Percentiles rank a stretch among this genome's conserved stretches.
Conservation (phyloP, 1,284 basidiomycete genomes). For the Leccinum solheimii region DNA sequence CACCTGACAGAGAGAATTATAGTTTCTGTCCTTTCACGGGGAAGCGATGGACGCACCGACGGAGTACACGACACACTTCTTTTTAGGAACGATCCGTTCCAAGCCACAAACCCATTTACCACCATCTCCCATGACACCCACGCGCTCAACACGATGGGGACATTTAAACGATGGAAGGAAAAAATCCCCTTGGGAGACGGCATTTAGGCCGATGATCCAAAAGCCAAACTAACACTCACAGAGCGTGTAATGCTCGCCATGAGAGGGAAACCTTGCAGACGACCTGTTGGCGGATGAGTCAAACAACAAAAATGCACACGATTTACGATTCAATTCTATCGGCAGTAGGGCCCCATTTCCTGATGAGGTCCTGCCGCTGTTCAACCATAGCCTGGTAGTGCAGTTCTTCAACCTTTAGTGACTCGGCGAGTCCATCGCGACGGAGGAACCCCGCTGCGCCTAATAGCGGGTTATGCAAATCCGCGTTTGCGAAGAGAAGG, state of each 20-base stretch:
- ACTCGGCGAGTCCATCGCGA: constrained; percentile 8
- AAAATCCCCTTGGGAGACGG: constrained; percentile 44
- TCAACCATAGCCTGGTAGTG: constrained; percentile 24
- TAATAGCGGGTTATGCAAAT: constrained; percentile 3
- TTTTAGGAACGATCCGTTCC: constrained; percentile 44
- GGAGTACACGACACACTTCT: constrained; percentile 49
- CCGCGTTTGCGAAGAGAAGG: constrained; percentile 30
- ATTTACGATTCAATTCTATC: constrained; percentile 32
- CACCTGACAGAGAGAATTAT: constrained; percentile 30
- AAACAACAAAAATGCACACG: background rate
- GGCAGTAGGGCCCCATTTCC: constrained; percentile 36
- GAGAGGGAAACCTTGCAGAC: constrained; percentile 29
- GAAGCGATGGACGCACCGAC: constrained; percentile 37
- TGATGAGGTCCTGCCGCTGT: constrained; percentile 25
- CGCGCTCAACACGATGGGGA: constrained; percentile 45
- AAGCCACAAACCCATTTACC: constrained; percentile 56
- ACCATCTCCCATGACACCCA: constrained; percentile 51
- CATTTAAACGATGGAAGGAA: constrained; percentile 49
- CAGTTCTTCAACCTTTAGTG: constrained; percentile 22
- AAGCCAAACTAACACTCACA: constrained; percentile 23
- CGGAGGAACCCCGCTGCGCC: constrained; percentile 4
- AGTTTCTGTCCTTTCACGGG: background rate
- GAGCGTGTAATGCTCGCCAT: constrained; percentile 37
- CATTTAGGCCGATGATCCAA: constrained; percentile 6
- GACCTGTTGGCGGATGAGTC: background rate